Percentiles rank a stretch among this genome's conserved stretches.
Evolutionary conservation across 345 rosid genomes (phyloP).

Genomic region (Syzygium jambos): DNA sequence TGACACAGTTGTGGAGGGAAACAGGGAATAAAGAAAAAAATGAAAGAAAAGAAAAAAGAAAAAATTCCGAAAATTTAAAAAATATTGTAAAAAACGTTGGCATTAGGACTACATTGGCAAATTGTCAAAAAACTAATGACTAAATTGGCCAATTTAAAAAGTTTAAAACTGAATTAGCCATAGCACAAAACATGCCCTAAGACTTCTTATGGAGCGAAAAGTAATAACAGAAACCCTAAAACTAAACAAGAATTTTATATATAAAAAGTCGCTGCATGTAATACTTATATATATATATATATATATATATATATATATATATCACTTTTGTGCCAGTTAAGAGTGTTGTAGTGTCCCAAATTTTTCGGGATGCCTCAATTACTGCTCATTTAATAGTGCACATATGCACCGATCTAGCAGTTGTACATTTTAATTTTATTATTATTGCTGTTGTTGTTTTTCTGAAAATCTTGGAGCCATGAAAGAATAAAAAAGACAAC

Average conservation of each 20-base stretch:
- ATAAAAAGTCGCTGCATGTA: background rate
- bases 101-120: background rate
- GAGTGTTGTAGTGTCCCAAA: background rate
- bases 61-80: rapidly evolving
- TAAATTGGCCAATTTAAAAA: background rate
- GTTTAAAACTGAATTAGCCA: background rate
- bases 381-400: background rate
- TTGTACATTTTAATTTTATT: background rate
- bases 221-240: background rate
- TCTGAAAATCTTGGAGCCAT: background rate
- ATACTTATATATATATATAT: background rate
- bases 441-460: background rate
- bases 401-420: background rate
- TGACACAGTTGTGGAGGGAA: too few relatives aligned
- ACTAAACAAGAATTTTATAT: background rate
- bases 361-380: background rate
- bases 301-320: background rate
- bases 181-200: background rate
- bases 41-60: background rate
- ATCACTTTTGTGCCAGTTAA: background rate
- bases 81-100: background rate
- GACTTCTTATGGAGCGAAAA: background rate
- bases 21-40: background rate
- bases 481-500: background rate
- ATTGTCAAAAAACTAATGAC: rapidly evolving